Base-by-base conservation (phyloP, 2,329 filamentous ascomycete species). In the Septoria linicola region DNA sequence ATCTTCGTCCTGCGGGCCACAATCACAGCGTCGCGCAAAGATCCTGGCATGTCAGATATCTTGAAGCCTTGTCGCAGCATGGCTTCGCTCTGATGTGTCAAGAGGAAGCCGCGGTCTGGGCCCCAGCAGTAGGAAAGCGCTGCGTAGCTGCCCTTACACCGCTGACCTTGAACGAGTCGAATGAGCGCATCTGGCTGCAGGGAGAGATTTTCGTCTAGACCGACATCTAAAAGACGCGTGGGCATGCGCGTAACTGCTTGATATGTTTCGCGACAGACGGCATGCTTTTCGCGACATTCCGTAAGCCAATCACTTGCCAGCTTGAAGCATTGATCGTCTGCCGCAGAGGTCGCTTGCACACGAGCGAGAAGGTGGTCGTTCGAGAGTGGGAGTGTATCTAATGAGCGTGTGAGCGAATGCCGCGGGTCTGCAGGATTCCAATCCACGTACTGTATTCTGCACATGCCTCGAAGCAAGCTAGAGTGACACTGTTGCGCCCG, bases 91-190 rank as follows among this genome's bases (percentile, higher is more conserved):
- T 40, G 25, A 17, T n/a, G 13, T n/a, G 44, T 44, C 2, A 53
- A 44, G n/a, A 53, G 13, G 2, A 49, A n/a, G 19, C 42, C 32
- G 8, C 41, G 34, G 10, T 44, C 27, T 2, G 17, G 19, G 6
- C 53, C 53, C 53, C 53, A 55, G 35, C 53, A 55, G 19, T 55
- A 51, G 8, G 48, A 52, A 2, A 55, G 41, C n/a, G 53, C 53
- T 14, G 43, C 49, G 30, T 49, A 55, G 13, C 13, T 20, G 8
- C 25, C 48, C 8, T 17, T 39, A 14, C 44, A 39, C 10, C 21
- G 16, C 7, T 19, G 3, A 2, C 48, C 48, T 16, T 51, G 19
- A 4, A 44, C 13, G 3, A 51, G 40, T 4, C 32, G 31, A 10
- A 43, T 32, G 8, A 2, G 14, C 23, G 16, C 27, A 8, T 31